Base-by-base conservation (phyloP, 2,329 filamentous ascomycete species). In the Gyromitra esculenta region DNA sequence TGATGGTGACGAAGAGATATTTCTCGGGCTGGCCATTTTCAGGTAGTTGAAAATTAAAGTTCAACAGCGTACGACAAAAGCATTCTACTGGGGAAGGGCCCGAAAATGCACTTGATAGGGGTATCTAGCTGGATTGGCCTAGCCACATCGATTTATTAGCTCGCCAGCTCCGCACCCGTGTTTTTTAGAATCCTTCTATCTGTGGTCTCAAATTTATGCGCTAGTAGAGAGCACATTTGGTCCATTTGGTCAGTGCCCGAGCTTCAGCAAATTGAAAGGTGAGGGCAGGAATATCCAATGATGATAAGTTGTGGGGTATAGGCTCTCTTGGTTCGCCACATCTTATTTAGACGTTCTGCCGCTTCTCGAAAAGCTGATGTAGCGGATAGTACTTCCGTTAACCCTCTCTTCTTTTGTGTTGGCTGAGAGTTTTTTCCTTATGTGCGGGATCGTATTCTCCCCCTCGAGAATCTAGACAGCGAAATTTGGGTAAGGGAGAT, bases 261-360 rank as follows among this genome's bases (percentile, higher is more conserved):
- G 11, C 48, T 7, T 21, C n/a, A 21, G 15, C 15, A 31, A n/a
- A 8, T 15, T 52, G 18, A 25, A 52, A 31, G 18, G n/a, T 52
- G 15, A 31, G 52, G 25, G 13, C 15, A 54, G 45, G 9, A 7
- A 56, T 67, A 59, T 31, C 13, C n/a, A 39, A 37, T 52, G 35
- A 39, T 25, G 35, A 31, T 52, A 62, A 64, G 15, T 21, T 71
- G 68, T 71, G 59, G 68, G 68, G 68, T 71, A 64, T 63, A 21
- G 18, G 35, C 5, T 11, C 65, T 35, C 37, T 64, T 63, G 50
- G 50, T 50, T 31, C 21, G 50, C 52, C 60, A 72, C 69, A 72
- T 72, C 60, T 64, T 71, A 71, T 71, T 57, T 72, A 39, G 50
- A 65, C 59, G 68, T 65, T 37, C 56, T 73, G 54, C 43, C 35